Evolutionary conservation across 352 stramenopile genomes (phyloP), one percentile per base, ranked within the genome.

Genomic region (Pythium insidiosum): DNA sequence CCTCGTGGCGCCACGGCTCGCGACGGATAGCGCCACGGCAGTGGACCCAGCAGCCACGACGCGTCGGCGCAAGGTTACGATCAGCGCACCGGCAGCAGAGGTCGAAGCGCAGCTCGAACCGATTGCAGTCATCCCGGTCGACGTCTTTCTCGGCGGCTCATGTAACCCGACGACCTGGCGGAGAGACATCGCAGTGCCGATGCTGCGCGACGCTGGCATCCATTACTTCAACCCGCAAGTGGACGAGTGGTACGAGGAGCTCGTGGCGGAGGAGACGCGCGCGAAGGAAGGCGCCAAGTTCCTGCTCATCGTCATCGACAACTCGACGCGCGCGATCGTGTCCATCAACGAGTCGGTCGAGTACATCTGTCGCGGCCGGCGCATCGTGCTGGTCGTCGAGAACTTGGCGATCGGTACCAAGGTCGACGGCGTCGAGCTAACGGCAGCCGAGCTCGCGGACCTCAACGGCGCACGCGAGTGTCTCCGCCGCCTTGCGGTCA

Each of bases 141-240:
- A 79, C 47, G 62, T 94, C 6, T 92, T 95, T 53, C 70, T 93
- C 7, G 84, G 70, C 5, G 85, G 84, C 1, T 91, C 80, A 6
- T 96, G 85, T 54, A 94, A 94, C 57, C 84, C 85, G 24, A 95
- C 85, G 45, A 94, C 75, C 4, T 96, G 85, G 85, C 65, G 85
- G 15, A 60, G 57, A 12, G 84, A 95, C 31, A 54, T 78, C 3
- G 80, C 83, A 12, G 74, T 95, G 12, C 85, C 85, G 12, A 40
- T 87, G 30, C 69, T 96, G 9, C 66, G 87, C 10, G 62, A 53
- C 0, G 73, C 73, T 4, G 47, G 58, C 18, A 73, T 96, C 33
- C 66, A 60, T 15, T 96, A 84, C 56, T 96, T 77, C 53, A 94
- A 95, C 46, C 85, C 85, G 12, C 85, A 95, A 48, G 84, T 95